Evolutionary conservation across 345 rosid genomes (phyloP).

Genomic region (Gossypium ekmanianum): DNA sequence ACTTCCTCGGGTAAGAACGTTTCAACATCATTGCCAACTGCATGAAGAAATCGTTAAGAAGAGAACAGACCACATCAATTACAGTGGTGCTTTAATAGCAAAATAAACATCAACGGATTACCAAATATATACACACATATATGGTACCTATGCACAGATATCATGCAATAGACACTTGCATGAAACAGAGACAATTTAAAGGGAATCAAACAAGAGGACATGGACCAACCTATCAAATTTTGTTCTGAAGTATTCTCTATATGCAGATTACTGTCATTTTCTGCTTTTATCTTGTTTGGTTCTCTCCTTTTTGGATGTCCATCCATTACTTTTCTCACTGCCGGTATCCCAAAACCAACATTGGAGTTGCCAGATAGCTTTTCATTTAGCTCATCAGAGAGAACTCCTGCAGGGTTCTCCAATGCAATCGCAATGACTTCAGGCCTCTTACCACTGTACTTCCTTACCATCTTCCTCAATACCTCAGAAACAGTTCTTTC

Average conservation of each 20-base stretch:
- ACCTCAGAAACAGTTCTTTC: constrained; percentile 86
- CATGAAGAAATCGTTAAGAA: constrained; percentile 9
- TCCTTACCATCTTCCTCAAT: constrained; percentile 91
- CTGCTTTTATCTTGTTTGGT: constrained; percentile 29
- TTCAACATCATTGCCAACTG: constrained; percentile 43
- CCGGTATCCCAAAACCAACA: constrained; percentile 50
- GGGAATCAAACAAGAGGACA: constrained; percentile 13
- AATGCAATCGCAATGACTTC: constrained; percentile 80
- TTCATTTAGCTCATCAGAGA: constrained; percentile 62
- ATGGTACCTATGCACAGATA: neutral
- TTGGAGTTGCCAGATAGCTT: constrained; percentile 65
- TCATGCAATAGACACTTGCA: neutral
- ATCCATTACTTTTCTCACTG: constrained; percentile 48
- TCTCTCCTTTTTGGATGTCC: constrained; percentile 36
- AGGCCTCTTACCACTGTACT: constrained; percentile 92
- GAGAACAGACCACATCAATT: neutral
- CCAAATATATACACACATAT: neutral
- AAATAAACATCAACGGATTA: neutral
- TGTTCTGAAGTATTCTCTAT: constrained; percentile 27
- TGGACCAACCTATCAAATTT: constrained; percentile 39
- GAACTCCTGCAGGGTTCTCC: constrained; percentile 75
- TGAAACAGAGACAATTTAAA: constrained; percentile 17
- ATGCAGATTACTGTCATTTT: constrained; percentile 20
- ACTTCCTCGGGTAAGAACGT: constrained; percentile 45
- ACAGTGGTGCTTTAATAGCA: neutral